Evolutionary conservation across 129 eudicot species (phyloP).

Genomic region (Flaveria brownii): DNA sequence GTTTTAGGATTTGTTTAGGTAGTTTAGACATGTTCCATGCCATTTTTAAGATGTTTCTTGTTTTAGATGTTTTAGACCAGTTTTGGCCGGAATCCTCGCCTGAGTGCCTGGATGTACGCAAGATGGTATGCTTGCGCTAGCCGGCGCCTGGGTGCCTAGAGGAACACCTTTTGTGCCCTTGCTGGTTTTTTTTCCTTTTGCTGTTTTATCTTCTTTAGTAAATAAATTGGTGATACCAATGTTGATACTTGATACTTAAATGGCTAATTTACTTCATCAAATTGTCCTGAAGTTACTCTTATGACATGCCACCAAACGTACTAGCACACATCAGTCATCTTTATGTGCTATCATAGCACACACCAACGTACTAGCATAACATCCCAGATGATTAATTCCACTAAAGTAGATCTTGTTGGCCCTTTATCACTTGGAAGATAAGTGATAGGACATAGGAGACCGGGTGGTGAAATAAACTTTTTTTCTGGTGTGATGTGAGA

Average conservation of each 20-base stretch:
- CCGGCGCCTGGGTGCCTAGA: too few species aligned
- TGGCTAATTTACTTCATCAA: neutral
- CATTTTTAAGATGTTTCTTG: too few species aligned
- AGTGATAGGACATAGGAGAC: neutral
- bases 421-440: conserved; percentile 9
- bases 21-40: too few species aligned
- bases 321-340: too few species aligned
- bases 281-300: neutral
- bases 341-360: too few species aligned
- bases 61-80: too few species aligned
- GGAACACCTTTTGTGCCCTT: neutral
- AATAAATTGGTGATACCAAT: neutral
- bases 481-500: neutral
- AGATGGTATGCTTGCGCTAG: too few species aligned
- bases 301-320: conserved; percentile 15
- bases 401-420: neutral
- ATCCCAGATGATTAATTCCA: too few species aligned
- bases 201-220: neutral
- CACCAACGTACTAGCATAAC: too few species aligned
- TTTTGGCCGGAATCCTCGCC: too few species aligned
- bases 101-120: too few species aligned
- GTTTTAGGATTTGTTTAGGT: too few species aligned
- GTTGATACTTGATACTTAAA: conserved; percentile 4
- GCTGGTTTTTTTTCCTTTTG: neutral
- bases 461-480: neutral